Evolutionary conservation across 129 eudicot species (phyloP).

Genomic region (Ambrosia trifida): DNA sequence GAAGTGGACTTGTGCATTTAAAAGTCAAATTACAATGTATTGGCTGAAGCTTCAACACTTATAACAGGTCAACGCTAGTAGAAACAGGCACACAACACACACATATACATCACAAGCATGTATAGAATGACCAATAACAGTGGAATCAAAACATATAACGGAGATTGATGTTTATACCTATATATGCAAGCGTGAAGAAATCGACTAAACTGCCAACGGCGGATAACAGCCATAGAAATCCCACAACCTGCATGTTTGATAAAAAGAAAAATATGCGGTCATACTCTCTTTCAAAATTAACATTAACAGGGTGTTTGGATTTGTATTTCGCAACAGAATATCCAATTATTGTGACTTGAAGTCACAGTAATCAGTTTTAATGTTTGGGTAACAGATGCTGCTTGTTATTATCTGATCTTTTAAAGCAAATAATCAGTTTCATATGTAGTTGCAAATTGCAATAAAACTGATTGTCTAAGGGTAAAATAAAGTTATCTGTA

Average conservation of each 20-base stretch:
- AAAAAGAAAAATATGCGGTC: conserved; percentile 5
- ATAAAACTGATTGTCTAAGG: not conserved
- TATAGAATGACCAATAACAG: conserved; percentile 10
- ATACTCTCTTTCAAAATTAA: conserved; percentile 7
- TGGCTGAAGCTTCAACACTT: not conserved
- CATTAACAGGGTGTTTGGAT: not conserved
- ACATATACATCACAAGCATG: not conserved
- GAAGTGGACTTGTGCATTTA: not conserved
- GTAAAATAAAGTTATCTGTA: not conserved
- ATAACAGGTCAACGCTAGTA: conserved; percentile 11
- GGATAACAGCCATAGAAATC: conserved; percentile 86
- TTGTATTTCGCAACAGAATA: not conserved
- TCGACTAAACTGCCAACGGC: conserved; percentile 79
- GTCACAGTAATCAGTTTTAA: not conserved
- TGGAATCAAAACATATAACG: conserved; percentile 9
- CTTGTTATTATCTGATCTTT: not conserved
- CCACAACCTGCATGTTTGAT: conserved; percentile 68
- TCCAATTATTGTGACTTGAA: not conserved
- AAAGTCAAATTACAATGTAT: not conserved
- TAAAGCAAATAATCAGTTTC: conserved; percentile 1
- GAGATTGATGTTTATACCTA: conserved; percentile 54
- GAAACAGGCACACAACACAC: conserved; percentile 15
- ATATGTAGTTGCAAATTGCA: not conserved
- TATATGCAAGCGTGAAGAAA: conserved; percentile 82
- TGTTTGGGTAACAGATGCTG: not conserved